Evolutionary conservation across 805 yeast species (phyloP).

Genomic region (Starmerella bombi): DNA sequence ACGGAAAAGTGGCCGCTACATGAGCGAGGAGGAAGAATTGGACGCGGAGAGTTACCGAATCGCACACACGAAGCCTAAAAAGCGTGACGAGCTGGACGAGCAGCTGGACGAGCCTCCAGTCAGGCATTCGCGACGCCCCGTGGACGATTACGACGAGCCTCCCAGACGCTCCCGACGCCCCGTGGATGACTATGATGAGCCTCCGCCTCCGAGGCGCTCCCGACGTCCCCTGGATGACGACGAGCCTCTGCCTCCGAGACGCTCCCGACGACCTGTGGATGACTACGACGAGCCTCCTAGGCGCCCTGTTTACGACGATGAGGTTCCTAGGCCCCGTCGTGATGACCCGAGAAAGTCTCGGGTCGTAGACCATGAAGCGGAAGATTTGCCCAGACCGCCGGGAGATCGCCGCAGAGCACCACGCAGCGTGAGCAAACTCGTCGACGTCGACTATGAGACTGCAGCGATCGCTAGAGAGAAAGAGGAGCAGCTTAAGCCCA

Average conservation of each 20-base stretch:
- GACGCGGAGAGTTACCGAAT: not conserved
- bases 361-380: not conserved
- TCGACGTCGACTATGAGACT: conserved; percentile 2
- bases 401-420: not conserved
- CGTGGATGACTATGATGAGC: no score
- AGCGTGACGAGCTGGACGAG: no score
- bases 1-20: not conserved
- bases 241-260: not conserved
- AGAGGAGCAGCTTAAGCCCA: not conserved
- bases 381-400: not conserved
- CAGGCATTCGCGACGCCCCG: not conserved
- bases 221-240: not conserved
- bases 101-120: no score
- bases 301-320: conserved; percentile 1
- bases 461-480: not conserved
- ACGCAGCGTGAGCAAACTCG: not conserved
- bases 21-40: not conserved
- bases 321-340: not conserved
- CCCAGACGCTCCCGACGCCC: not conserved
- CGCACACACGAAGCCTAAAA: not conserved
- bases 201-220: not conserved
- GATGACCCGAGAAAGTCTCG: not conserved
- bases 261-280: not conserved
- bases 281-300: not conserved
- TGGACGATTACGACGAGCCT: not conserved